Percentiles rank a stretch among this genome's conserved stretches.
Evolutionary conservation across 345 rosid genomes (phyloP).

Genomic region (Crucihimalaya himalaica): DNA sequence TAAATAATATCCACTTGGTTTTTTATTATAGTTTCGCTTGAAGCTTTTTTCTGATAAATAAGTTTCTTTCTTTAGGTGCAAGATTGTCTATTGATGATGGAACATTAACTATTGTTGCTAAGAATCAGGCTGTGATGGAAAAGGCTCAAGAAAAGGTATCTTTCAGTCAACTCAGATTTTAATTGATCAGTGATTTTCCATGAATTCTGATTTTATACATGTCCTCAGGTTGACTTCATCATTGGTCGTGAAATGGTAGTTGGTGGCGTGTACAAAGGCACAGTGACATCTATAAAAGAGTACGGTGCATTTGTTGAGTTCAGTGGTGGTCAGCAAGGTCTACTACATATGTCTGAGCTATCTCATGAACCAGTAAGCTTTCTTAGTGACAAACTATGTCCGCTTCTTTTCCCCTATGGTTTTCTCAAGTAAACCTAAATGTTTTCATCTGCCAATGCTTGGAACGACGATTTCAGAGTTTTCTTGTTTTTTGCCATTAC

Average conservation of each 20-base stretch:
- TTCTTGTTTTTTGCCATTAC: background rate
- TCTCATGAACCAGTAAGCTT: constrained; percentile 84
- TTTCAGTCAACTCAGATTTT: constrained; percentile 6
- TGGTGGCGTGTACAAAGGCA: constrained; percentile 85
- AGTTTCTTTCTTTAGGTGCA: constrained; percentile 54
- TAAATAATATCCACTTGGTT: background rate
- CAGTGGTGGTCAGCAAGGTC: constrained; percentile 92
- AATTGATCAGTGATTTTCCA: background rate
- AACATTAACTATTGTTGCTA: constrained; percentile 77
- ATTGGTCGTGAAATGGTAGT: constrained; percentile 88
- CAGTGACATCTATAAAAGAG: constrained; percentile 85
- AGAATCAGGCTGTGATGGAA: constrained; percentile 72
- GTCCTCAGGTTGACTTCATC: constrained; percentile 67
- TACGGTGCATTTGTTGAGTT: constrained; percentile 98
- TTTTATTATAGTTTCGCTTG: background rate
- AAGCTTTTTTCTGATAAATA: constrained; percentile 4
- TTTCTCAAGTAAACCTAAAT: constrained; percentile 1
- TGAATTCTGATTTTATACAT: constrained; percentile 28
- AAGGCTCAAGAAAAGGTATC: constrained; percentile 82
- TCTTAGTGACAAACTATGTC: constrained; percentile 13
- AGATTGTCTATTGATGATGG: constrained; percentile 76
- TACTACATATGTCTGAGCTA: constrained; percentile 90
- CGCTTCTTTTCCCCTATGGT: background rate
- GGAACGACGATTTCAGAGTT: background rate
- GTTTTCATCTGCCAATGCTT: background rate